A percentile compares a stretch with the other conserved stretches of the same genome.
Conservation (phyloP, 805 yeast genomes). For the Yarrowia bubula region DNA sequence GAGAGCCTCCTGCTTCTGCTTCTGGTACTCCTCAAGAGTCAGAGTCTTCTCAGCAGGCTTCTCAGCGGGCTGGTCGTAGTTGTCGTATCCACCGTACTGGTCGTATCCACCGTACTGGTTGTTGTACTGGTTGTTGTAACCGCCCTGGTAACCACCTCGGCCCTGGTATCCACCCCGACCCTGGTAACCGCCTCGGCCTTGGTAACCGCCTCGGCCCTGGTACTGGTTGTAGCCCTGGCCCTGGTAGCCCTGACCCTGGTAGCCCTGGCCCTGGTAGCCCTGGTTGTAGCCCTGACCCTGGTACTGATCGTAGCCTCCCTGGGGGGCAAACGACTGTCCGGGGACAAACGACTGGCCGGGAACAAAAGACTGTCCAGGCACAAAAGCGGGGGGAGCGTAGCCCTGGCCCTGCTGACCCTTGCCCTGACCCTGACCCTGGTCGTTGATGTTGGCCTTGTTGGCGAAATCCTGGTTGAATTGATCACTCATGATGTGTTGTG, state of each 20-base stretch:
- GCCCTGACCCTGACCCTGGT: slow-evolving; percentile 35
- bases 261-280: slow-evolving; percentile 36
- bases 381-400: slow-evolving; percentile 45
- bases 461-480: slow-evolving; percentile 39
- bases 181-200: slow-evolving; percentile 34
- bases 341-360: slow-evolving; percentile 32
- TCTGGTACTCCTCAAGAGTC: slow-evolving; percentile 77
- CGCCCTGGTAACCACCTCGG: no score
- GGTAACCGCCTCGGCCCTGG: slow-evolving; percentile 30
- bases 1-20: slow-evolving; percentile 30
- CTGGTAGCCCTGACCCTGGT: slow-evolving; percentile 35
- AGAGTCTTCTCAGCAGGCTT: slow-evolving; percentile 49
- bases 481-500: slow-evolving; percentile 30
- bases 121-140: slow-evolving; percentile 17
- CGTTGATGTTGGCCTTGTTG: slow-evolving; percentile 37
- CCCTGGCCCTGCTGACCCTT: slow-evolving; percentile 50
- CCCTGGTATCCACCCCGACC: slow-evolving; percentile 33
- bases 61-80: slow-evolving; percentile 27
- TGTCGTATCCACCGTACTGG: slow-evolving; percentile 23
- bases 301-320: slow-evolving; percentile 35
- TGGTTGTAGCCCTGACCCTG: slow-evolving; percentile 35
- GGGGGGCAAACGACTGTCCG: slow-evolving; percentile 37
- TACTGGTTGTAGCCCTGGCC: slow-evolving; percentile 26
- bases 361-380: slow-evolving; percentile 37
- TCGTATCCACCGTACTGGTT: slow-evolving; percentile 27